Conservation (phyloP, 2,329 filamentous ascomycete genomes). For the Ophiostoma himal-ulmi region DNA sequence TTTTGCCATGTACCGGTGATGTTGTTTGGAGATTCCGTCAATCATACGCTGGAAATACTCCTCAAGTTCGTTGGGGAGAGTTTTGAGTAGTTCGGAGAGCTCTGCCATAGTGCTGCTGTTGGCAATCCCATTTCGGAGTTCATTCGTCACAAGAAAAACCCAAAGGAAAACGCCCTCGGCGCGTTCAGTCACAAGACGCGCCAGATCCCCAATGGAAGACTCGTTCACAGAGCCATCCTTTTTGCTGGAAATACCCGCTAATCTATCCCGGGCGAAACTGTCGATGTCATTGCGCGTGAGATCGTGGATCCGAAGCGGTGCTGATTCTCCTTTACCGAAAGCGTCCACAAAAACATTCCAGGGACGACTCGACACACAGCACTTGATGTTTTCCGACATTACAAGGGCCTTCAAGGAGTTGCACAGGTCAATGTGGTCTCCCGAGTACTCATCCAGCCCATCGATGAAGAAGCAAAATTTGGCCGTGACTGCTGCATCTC, state of each 20-base stretch:
- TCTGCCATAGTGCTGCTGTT: background rate
- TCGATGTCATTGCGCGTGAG: constrained; percentile 12
- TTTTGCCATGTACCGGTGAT: constrained; percentile 4
- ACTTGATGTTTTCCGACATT: constrained; percentile 9
- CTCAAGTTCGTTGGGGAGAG: background rate
- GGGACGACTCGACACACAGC: constrained; percentile 19
- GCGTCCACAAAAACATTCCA: constrained; percentile 15
- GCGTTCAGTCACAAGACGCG: background rate
- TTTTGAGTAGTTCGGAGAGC: background rate
- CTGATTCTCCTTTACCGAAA: background rate
- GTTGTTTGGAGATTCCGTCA: background rate
- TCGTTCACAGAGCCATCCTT: background rate
- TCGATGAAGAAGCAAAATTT: constrained; percentile 21
- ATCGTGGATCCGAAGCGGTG: constrained; percentile 9
- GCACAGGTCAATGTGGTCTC: constrained; percentile 4
- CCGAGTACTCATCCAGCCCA: constrained; percentile 18
- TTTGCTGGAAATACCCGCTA: background rate
- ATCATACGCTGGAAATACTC: background rate
- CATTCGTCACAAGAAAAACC: background rate
- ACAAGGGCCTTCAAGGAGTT: background rate
- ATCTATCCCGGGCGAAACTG: background rate
- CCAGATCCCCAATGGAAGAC: background rate
- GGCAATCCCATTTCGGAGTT: background rate
- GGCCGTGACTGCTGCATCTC: background rate
- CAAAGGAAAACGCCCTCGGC: constrained; percentile 11